phyloP scores from a whole-genome alignment of 2,329 filamentous ascomycete species.

The Aspergillus quadricinctus region DNA sequence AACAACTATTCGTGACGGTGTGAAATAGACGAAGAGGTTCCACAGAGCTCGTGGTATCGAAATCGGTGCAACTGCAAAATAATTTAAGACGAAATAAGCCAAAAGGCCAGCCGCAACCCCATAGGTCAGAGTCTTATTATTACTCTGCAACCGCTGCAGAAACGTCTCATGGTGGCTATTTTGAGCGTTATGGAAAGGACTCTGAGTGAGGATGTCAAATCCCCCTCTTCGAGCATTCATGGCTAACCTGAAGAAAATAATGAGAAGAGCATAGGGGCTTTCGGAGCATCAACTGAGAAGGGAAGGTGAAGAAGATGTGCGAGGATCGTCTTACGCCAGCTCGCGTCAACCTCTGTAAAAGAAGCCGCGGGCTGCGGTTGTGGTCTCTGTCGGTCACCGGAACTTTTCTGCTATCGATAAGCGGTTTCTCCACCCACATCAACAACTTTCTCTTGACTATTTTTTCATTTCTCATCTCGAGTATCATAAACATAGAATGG shows the following conservation, averaged over 20 bases:
- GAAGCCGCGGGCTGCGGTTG: constrained; percentile 18
- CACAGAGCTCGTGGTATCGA: constrained; percentile 32
- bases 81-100: constrained; percentile 25
- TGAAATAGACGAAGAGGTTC: constrained; percentile 36
- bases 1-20: constrained; percentile 37
- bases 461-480: constrained; percentile 11
- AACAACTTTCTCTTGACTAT: not conserved
- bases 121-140: constrained; percentile 26
- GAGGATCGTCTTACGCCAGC: not conserved
- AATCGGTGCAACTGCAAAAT: constrained; percentile 27
- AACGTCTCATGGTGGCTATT: constrained; percentile 32
- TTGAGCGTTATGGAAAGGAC: constrained; percentile 22
- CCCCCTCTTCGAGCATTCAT: constrained; percentile 34
- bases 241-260: constrained; percentile 19
- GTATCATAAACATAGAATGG: constrained; percentile 27
- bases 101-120: constrained; percentile 24
- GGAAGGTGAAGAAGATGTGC: constrained; percentile 11
- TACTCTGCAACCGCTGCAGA: constrained; percentile 23
- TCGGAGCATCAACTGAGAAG: constrained; percentile 7
- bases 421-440: constrained; percentile 17
- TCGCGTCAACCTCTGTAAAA: constrained; percentile 6
- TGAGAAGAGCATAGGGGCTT: constrained; percentile 18
- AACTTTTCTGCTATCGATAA: constrained; percentile 36
- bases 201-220: constrained; percentile 26
- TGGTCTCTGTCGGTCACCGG: constrained; percentile 24